Evolutionary conservation across 2,329 filamentous ascomycete genomes (phyloP), one percentile per base, ranked within the genome.

Genomic region (Ophiocordyceps camponoti-saundersi): DNA sequence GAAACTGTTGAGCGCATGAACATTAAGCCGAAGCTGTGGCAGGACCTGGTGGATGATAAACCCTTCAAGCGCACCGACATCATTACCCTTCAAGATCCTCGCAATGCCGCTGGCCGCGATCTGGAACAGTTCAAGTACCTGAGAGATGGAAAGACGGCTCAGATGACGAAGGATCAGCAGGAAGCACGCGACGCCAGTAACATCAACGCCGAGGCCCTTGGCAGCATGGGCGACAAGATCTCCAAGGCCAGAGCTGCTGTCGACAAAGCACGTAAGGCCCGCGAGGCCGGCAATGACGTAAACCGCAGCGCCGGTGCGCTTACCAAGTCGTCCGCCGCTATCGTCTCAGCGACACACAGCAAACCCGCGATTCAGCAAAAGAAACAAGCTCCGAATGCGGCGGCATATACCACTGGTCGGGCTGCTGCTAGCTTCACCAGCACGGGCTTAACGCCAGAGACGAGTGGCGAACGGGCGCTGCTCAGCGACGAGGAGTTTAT

Each of bases 401-500:
- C 92, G 0, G 75, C 80, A 46, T 86, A 95, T 62, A 96, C 92
- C 0, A 95, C 86, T 0, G 92, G 92, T 47, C 79, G 79, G 56
- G 88, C 92, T 3, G 92, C 92, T 1, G 90, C 90, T 8, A 94
- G 87, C 51, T 94, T 96, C 63, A 98, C 92, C 8, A 93, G 85
- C 55, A 98, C 92, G 0, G 90, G 92, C 6, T 66, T 98, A 46
- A 95, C 90, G 0, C 89, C 89, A 0, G 85, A 93, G 59, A 98
- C 92, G 0, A 89, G 85, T 47, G 83, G 79, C 54, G 87, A 93
- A 57, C 76, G 89, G 47, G 90, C 92, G 4, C 69, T 93, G 44
- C 73, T 98, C 44, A 86, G 83, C 1, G 88, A 95, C 52, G 92
- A 98, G 65, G 89, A 96, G 60, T 98, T 90, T 65, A 93, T 98